Conservation (phyloP, 768 basidiomycete species). For the Sporobolomyces roseus region DNA sequence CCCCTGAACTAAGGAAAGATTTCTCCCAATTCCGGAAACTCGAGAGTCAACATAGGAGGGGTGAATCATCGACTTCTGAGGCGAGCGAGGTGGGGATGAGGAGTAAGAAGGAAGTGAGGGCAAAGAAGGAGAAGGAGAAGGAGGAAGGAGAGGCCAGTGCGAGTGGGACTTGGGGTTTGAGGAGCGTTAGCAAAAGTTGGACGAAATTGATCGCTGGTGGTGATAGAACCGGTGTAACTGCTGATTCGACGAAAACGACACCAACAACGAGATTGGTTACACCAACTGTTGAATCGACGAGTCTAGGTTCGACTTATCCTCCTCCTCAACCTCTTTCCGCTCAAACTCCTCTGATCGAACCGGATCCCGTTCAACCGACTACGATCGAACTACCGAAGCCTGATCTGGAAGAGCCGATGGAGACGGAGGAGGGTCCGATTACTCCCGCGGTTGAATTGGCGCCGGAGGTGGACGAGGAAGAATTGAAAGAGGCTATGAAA, state of each 20-base stretch:
- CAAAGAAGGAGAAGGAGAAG: not conserved
- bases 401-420: too few species aligned
- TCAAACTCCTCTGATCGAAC: too few species aligned
- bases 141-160: not conserved
- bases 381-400: too few species aligned
- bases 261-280: too few species aligned
- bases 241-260: not conserved
- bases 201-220: not conserved
- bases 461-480: slow-evolving; percentile 3
- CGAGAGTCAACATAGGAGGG: not conserved
- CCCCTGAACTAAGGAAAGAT: not conserved
- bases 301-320: too few species aligned
- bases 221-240: not conserved
- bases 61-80: not conserved
- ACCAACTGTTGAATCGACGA: too few species aligned
- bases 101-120: slow-evolving; percentile 9
- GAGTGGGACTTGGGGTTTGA: not conserved
- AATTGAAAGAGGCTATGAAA: not conserved
- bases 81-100: not conserved
- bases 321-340: too few species aligned
- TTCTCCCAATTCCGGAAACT: not conserved
- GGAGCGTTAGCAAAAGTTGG: slow-evolving; percentile 7
- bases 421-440: not conserved
- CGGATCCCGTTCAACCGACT: too few species aligned
- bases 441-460: slow-evolving; percentile 6